These are phyloP conservation scores for Saccharomyces hybrid DNA, from an alignment of 1,139 yeast species.

Conservation along the genomic window DNA sequence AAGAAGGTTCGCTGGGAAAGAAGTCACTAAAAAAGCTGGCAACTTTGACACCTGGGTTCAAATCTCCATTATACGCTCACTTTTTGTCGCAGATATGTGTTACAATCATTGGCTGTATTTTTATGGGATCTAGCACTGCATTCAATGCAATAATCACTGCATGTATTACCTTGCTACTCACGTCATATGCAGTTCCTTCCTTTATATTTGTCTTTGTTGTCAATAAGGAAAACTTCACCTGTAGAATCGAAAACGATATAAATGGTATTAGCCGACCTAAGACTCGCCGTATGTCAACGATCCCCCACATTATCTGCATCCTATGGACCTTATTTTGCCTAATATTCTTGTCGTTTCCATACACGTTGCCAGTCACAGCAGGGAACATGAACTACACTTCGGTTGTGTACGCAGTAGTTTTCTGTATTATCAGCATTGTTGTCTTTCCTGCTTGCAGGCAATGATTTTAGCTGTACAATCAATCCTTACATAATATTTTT, in stretches of 20 bases:
- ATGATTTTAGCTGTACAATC: too few relatives aligned
- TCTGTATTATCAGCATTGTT: neutral
- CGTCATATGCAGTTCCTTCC: constrained; percentile 33
- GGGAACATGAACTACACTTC: constrained; percentile 41
- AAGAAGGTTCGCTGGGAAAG: constrained; percentile 5
- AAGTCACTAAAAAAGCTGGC: constrained; percentile 29
- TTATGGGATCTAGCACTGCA: constrained; percentile 35
- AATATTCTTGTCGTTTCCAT: constrained; percentile 40
- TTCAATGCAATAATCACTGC: constrained; percentile 36
- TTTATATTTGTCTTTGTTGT: constrained; percentile 33
- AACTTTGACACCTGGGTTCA: constrained; percentile 23
- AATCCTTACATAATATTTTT: too few relatives aligned
- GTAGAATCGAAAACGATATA: constrained; percentile 4
- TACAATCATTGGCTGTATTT: constrained; percentile 34
- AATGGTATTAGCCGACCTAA: constrained; percentile 12
- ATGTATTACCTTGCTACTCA: constrained; percentile 32
- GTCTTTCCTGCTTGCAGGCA: neutral
- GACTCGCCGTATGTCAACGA: constrained; percentile 28
- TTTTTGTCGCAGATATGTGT: constrained; percentile 30
- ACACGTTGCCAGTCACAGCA: constrained; percentile 37
- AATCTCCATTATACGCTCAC: constrained; percentile 33
- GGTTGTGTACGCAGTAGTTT: constrained; percentile 37
- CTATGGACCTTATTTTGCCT: constrained; percentile 40
- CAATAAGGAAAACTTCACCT: constrained; percentile 40
- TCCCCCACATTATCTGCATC: constrained; percentile 38